Base-by-base conservation (phyloP, 371 early-diverging fungal species). In the Sporodiniella umbellata region DNA sequence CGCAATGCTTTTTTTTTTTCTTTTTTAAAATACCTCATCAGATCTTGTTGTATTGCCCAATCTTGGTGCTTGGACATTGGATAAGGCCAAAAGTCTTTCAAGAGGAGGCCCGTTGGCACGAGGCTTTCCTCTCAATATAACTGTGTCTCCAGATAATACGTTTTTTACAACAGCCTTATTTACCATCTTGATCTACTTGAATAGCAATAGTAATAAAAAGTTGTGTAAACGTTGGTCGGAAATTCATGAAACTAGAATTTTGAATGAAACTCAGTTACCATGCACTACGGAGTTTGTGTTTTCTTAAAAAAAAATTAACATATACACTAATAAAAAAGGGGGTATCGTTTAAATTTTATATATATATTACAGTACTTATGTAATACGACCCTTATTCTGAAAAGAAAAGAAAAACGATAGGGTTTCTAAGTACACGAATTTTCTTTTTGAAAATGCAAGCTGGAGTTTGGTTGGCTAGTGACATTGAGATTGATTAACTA, bases 91-190 rank as follows among this genome's bases (percentile, higher is more conserved):
- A 21, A 87, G 72, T 40, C 86, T 78, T 64, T 95, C 96, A 2
- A 89, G 78, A 15, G 96, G 95, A 30, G 95, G 92, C 5, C 87
- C 89, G 50, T 84, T 83, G 35, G 79, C 70, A 50, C 88, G 83
- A 40, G 87, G 87, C 22, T 80, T 79, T 15, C 92, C 92, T 43
- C 92, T 78, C 28, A 98, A 78, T 55, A 94, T 84, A 33, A 98
- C 81, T 45, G 92, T 89, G 75, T 96, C 95, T 35, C 94, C 95
- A 6, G 94, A 93, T 44, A 96, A 75, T 22, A 94, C 92, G 37
- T 75, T 84, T 64, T 96, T 96, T 42, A 90, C 90, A 1, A 78
- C 59, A 45, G 85, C 89, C 61, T 78, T 79, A 28, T 77, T 69
- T 38, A 62, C 58, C 58, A 58, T 58, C 35, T 35, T 35, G 14